Conservation (phyloP, 2,329 filamentous ascomycete species). For the Domatiomyces catenatus region DNA sequence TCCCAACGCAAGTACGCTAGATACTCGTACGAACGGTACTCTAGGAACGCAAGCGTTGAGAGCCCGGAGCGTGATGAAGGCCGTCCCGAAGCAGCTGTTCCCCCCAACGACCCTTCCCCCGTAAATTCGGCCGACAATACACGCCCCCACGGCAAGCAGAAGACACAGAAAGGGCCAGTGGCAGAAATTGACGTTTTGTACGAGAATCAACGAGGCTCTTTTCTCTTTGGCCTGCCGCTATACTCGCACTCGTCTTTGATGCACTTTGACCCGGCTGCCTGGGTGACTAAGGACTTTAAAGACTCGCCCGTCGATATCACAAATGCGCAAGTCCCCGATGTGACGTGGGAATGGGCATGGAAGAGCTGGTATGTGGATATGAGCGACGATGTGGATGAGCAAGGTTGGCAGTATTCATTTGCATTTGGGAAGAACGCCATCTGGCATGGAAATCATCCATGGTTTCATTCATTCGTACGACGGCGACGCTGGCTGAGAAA, state of each 20-base stretch:
- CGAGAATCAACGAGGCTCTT: constrained; percentile 85
- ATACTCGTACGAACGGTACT: constrained; percentile 36
- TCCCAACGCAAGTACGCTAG: constrained; percentile 32
- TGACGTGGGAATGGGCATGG: constrained; percentile 84
- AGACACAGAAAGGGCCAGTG: constrained; percentile 18
- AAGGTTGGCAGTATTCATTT: constrained; percentile 94
- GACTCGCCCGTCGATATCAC: constrained; percentile 54
- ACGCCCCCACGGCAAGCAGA: constrained; percentile 4
- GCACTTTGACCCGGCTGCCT: constrained; percentile 68
- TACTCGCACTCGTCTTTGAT: constrained; percentile 78
- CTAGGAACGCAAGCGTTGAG: constrained; percentile 2
- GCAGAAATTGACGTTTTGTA: constrained; percentile 70
- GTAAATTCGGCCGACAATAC: constrained; percentile 9
- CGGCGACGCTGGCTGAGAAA: constrained; percentile 76
- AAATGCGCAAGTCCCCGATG: constrained; percentile 85
- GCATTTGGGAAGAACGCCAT: constrained; percentile 58
- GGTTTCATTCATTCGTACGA: constrained; percentile 93
- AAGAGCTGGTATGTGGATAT: constrained; percentile 57
- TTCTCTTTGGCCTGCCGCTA: constrained; percentile 76
- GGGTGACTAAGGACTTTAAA: constrained; percentile 55
- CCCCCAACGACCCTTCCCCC: constrained; percentile 2
- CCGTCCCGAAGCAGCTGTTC: neutral
- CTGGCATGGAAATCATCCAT: constrained; percentile 78
- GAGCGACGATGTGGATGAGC: constrained; percentile 71
- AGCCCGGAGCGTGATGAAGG: neutral